phyloP scores from a whole-genome alignment of 2,329 filamentous ascomycete species.

The Ceratocystis diversiconidia region DNA sequence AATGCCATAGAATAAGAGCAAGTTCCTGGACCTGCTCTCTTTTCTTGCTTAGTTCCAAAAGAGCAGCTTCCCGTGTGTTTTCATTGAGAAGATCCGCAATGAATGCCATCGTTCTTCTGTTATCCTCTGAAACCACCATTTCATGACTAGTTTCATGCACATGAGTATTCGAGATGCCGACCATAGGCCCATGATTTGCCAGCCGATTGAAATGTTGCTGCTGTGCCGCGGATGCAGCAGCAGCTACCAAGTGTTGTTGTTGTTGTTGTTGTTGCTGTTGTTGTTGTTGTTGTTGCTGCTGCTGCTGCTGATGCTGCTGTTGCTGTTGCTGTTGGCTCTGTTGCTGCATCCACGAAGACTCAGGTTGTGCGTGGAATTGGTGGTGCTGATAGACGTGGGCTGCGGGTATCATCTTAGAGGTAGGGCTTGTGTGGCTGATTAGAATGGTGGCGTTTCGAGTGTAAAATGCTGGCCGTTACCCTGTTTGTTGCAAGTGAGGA shows the following conservation, averaged over 20 bases:
- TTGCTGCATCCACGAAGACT: conserved; percentile 50
- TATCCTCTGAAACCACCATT: conserved; percentile 64
- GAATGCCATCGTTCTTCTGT: conserved; percentile 80
- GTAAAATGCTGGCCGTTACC: not conserved
- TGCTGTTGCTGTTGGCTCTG: conserved; percentile 44
- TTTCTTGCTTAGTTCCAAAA: conserved; percentile 96
- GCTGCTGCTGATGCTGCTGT: conserved; percentile 48
- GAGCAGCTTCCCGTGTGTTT: conserved; percentile 71
- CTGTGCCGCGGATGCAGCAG: conserved; percentile 38
- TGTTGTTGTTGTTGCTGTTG: conserved; percentile 46
- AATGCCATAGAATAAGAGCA: conserved; percentile 94
- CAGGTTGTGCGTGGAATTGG: conserved; percentile 48
- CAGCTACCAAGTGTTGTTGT: conserved; percentile 39
- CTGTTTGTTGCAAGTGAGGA: not conserved
- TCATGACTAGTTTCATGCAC: conserved; percentile 45
- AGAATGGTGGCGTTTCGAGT: not conserved
- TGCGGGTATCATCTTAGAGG: conserved; percentile 45
- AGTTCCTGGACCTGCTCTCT: conserved; percentile 93
- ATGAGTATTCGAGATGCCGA: conserved; percentile 31
- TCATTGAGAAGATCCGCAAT: conserved; percentile 85
- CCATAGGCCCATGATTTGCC: conserved; percentile 37
- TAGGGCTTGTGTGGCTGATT: not conserved
- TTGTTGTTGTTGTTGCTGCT: conserved; percentile 53
- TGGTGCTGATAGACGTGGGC: conserved; percentile 54
- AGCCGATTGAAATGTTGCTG: conserved; percentile 61